These are phyloP conservation scores for Pyrenophora seminiperda DNA, from an alignment of 2,329 filamentous ascomycete genomes.

Conservation along the genomic window DNA sequence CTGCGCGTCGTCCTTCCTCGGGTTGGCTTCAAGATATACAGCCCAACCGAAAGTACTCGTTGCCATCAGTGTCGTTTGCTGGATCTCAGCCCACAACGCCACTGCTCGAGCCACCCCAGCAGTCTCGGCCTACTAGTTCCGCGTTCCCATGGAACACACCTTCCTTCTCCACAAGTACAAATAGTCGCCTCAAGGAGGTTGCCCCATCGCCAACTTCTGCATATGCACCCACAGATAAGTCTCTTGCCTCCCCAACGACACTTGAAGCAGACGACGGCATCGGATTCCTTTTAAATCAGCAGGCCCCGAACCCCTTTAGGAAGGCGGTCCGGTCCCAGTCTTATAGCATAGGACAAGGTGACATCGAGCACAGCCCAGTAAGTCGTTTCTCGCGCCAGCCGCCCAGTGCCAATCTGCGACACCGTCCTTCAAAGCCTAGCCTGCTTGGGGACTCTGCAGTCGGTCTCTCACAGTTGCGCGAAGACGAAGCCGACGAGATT, in stretches of 20 bases:
- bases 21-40: conserved; percentile 85
- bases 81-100: conserved; percentile 82
- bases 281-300: conserved; percentile 40
- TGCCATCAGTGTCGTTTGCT: conserved; percentile 71
- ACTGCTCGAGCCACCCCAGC: conserved; percentile 63
- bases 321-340: conserved; percentile 96
- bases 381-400: conserved; percentile 56
- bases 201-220: conserved; percentile 43
- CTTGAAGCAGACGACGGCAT: conserved; percentile 57
- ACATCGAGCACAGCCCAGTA: conserved; percentile 55
- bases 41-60: conserved; percentile 70
- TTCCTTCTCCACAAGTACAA: conserved; percentile 35
- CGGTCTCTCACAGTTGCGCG: conserved; percentile 41
- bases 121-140: conserved; percentile 48
- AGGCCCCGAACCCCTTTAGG: conserved; percentile 82
- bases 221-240: conserved; percentile 27
- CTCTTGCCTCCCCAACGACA: conserved; percentile 36
- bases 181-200: conserved; percentile 40
- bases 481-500: conserved; percentile 65
- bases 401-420: conserved; percentile 61
- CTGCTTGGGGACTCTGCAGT: conserved; percentile 66
- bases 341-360: conserved; percentile 90
- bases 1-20: conserved; percentile 38
- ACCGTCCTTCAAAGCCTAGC: conserved; percentile 78
- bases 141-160: conserved; percentile 53